These are phyloP conservation scores for Chenopodium album DNA, from an alignment of 148 eudicot species.

Conservation along the genomic window DNA sequence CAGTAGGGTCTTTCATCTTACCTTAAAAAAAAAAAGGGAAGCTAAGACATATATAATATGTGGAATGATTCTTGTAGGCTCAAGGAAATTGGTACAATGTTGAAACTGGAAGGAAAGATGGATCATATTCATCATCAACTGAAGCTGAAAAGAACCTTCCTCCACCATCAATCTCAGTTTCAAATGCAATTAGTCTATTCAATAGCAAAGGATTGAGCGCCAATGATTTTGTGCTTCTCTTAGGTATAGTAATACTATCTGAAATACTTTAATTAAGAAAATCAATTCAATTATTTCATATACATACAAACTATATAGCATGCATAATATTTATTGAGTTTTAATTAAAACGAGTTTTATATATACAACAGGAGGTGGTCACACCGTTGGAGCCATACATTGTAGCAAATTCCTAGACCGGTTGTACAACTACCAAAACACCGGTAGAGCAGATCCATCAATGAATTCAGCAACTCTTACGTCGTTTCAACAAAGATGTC, in stretches of 20 bases:
- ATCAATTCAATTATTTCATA: no score
- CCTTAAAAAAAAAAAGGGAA: no score
- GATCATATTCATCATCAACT: background rate
- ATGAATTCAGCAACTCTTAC: background rate
- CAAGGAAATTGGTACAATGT: conserved; percentile 18
- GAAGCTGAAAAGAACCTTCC: conserved; percentile 15
- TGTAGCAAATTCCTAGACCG: conserved; percentile 17
- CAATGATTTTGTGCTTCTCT: conserved; percentile 22
- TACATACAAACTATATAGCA: no score
- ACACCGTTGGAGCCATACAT: conserved; percentile 21
- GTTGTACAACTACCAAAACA: conserved; percentile 11
- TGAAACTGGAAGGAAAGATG: conserved; percentile 23
- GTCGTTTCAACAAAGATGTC: conserved; percentile 11
- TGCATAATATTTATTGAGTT: background rate
- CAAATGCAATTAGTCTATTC: background rate
- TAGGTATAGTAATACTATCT: background rate
- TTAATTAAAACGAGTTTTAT: background rate
- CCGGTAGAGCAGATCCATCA: conserved; percentile 14
- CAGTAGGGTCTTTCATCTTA: no score
- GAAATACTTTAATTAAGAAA: no score
- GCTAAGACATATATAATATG: no score
- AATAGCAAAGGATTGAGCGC: background rate
- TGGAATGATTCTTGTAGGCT: background rate
- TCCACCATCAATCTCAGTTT: conserved; percentile 1
- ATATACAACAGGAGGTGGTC: conserved; percentile 8